Evolutionary conservation across 2,329 filamentous ascomycete species (phyloP).

Genomic region (Ascomycota sp.): DNA sequence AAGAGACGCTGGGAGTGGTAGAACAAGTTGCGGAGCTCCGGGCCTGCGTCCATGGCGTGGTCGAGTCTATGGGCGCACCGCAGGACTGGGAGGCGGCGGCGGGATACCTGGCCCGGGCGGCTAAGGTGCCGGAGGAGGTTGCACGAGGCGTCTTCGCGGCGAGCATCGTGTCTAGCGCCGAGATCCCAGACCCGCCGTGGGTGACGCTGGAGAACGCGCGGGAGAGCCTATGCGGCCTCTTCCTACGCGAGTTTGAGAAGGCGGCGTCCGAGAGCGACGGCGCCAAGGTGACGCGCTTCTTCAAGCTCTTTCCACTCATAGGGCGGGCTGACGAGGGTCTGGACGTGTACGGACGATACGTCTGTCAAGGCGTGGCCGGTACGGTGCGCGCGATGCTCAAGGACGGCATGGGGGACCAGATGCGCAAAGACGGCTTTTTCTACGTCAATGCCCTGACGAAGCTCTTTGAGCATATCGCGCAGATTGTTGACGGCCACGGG

Average conservation of each 20-base stretch:
- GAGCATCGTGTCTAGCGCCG: slow-evolving; percentile 81
- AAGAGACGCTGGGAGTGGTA: slow-evolving; percentile 75
- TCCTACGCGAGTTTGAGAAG: slow-evolving; percentile 86
- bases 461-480: slow-evolving; percentile 91
- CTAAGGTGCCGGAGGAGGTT: slow-evolving; percentile 61
- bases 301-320: slow-evolving; percentile 93
- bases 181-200: slow-evolving; percentile 80
- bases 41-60: slow-evolving; percentile 82
- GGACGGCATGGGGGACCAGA: slow-evolving; percentile 30
- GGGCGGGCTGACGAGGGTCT: slow-evolving; percentile 72
- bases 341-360: slow-evolving; percentile 88
- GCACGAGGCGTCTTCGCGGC: slow-evolving; percentile 72
- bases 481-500: slow-evolving; percentile 85
- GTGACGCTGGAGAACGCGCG: slow-evolving; percentile 73
- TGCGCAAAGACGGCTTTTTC: slow-evolving; percentile 57
- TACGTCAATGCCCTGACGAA: slow-evolving; percentile 81
- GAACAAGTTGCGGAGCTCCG: slow-evolving; percentile 95
- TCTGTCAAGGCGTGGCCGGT: slow-evolving; percentile 82
- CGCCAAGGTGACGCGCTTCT: slow-evolving; percentile 80
- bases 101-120: slow-evolving; percentile 67
- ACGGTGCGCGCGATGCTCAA: slow-evolving; percentile 66
- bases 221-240: slow-evolving; percentile 75
- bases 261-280: slow-evolving; percentile 76
- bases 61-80: slow-evolving; percentile 89
- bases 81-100: slow-evolving; percentile 98